phyloP scores from a whole-genome alignment of 768 basidiomycete species.

The Trametopsis cervina region DNA sequence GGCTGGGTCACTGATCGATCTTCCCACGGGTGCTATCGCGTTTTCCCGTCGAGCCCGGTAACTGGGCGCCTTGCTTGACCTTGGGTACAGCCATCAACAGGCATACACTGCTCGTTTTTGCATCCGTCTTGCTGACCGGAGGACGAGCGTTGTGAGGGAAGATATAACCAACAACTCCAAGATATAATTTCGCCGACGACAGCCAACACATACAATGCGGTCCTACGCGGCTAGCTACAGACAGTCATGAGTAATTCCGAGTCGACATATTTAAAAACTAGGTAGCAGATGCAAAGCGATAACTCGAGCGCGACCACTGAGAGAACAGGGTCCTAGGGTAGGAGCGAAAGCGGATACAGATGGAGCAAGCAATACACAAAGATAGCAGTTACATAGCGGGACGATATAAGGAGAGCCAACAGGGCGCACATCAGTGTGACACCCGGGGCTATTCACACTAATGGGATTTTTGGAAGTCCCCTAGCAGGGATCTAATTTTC shows the following conservation, averaged over 20 bases:
- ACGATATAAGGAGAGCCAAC: neutral
- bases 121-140: neutral
- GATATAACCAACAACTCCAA: too few species aligned
- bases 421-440: neutral
- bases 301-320: too few species aligned
- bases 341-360: too few species aligned
- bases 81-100: neutral
- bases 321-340: too few species aligned
- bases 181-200: too few species aligned
- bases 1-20: constrained; percentile 43
- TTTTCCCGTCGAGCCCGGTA: constrained; percentile 30
- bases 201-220: too few species aligned
- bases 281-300: too few species aligned
- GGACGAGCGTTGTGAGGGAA: neutral
- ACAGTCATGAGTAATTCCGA: too few species aligned
- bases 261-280: too few species aligned
- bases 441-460: constrained; percentile 2
- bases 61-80: constrained; percentile 3
- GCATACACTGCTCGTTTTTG: neutral
- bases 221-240: too few species aligned
- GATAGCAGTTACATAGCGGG: neutral
- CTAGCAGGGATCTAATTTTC: neutral
- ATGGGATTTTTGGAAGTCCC: neutral
- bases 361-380: neutral
- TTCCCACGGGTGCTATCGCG: constrained; percentile 56